Conservation (phyloP, 176 grass and related monocot genomes). For the Aechmea fasciata region DNA sequence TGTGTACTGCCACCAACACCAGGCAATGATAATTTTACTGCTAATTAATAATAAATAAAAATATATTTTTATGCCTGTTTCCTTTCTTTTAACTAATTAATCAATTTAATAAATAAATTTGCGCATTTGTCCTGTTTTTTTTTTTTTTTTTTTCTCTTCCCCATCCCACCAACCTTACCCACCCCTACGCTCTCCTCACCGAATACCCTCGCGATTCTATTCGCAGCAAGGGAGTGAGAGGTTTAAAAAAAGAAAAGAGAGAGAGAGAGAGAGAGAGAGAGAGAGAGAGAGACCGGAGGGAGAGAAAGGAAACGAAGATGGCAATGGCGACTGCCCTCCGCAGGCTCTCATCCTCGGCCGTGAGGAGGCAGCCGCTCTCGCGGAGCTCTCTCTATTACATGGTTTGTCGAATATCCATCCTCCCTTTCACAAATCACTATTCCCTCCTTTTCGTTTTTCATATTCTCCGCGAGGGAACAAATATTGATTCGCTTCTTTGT, state of each 20-base stretch:
- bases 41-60: neutral
- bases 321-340: conserved; percentile 38
- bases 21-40: neutral
- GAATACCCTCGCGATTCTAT: neutral
- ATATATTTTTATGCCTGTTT: no score
- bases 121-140: neutral
- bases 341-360: conserved; percentile 26
- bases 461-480: neutral
- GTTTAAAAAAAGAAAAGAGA: no score
- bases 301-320: conserved; percentile 17
- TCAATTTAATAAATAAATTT: conserved; percentile 2
- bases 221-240: neutral
- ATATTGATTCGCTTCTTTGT: neutral
- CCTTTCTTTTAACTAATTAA: neutral
- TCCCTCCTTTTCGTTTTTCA: neutral
- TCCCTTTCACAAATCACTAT: neutral
- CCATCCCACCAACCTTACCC: conserved; percentile 1
- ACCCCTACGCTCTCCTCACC: neutral
- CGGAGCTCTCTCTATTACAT: conserved; percentile 21
- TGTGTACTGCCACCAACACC: neutral
- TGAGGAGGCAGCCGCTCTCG: conserved; percentile 10
- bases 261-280: no score
- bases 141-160: neutral
- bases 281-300: neutral
- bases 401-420: conserved; percentile 6